These are phyloP conservation scores for Torrubiella hemipterigena DNA, from an alignment of 2,329 filamentous ascomycete species.

Conservation along the genomic window DNA sequence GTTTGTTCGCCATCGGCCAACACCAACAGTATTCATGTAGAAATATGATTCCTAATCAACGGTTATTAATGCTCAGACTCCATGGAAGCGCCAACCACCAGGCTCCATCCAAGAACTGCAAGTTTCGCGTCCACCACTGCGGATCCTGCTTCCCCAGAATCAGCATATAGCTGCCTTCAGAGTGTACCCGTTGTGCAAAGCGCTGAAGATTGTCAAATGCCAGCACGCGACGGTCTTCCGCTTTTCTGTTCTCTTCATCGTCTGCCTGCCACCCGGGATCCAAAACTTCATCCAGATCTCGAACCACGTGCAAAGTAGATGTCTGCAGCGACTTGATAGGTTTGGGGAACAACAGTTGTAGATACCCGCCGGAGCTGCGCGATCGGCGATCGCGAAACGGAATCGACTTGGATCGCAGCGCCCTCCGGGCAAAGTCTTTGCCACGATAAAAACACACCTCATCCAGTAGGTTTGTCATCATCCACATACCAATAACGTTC, in stretches of 20 bases:
- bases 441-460: conserved; percentile 16
- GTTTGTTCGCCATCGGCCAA: no score
- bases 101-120: conserved; percentile 13
- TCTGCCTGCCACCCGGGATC: conserved; percentile 15
- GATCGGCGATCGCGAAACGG: conserved; percentile 11
- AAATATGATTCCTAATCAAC: no score
- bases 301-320: conserved; percentile 15
- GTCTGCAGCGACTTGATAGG: conserved; percentile 11
- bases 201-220: conserved; percentile 11
- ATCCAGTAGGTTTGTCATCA: conserved; percentile 15
- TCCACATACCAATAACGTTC: conserved; percentile 15
- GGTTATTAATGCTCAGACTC: conserved; percentile 11
- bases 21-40: no score
- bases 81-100: conserved; percentile 17
- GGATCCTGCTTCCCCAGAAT: conserved; percentile 14
- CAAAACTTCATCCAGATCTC: conserved; percentile 13
- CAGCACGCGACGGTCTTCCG: conserved; percentile 9
- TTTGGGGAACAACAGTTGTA: conserved; percentile 12
- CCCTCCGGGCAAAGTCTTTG: conserved; percentile 15
- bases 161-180: conserved; percentile 12
- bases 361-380: conserved; percentile 8
- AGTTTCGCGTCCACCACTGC: conserved; percentile 14
- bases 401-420: conserved; percentile 2
- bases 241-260: conserved; percentile 11
- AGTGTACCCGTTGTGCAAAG: conserved; percentile 11